Evolutionary conservation across 768 basidiomycete genomes (phyloP).

Genomic region (Kondoa malvinella): DNA sequence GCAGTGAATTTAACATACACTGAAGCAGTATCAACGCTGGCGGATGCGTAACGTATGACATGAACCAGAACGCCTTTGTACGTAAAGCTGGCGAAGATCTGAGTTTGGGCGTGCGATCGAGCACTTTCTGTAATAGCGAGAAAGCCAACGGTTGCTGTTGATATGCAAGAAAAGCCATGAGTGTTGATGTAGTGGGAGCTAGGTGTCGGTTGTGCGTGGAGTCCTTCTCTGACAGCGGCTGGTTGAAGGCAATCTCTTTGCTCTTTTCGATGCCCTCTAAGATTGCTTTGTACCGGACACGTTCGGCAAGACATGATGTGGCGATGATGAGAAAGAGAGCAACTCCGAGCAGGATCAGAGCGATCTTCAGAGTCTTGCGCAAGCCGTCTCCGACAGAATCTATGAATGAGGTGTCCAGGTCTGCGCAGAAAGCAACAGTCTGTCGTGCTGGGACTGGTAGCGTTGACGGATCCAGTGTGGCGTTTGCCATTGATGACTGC

Average conservation of each 20-base stretch:
- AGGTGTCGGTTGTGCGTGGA: not conserved
- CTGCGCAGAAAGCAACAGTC: slow-evolving; percentile 52
- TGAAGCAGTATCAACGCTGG: slow-evolving; percentile 46
- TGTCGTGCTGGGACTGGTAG: slow-evolving; percentile 62
- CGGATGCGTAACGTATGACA: slow-evolving; percentile 76
- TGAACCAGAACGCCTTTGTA: slow-evolving; percentile 62
- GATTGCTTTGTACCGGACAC: not conserved
- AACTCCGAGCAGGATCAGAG: slow-evolving; percentile 52
- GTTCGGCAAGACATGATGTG: slow-evolving; percentile 27
- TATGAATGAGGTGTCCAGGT: slow-evolving; percentile 62
- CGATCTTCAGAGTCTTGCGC: slow-evolving; percentile 58
- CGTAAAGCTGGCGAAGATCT: slow-evolving; percentile 33
- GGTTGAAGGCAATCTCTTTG: not conserved
- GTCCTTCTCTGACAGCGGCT: not conserved
- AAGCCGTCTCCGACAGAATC: slow-evolving; percentile 68
- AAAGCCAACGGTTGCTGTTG: slow-evolving; percentile 49
- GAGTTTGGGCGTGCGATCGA: slow-evolving; percentile 45
- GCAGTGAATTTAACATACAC: not conserved
- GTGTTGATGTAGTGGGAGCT: slow-evolving; percentile 34
- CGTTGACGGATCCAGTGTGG: slow-evolving; percentile 51
- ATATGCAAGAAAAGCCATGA: slow-evolving; percentile 67
- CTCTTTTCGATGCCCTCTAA: not conserved
- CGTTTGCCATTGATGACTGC: slow-evolving; percentile 31
- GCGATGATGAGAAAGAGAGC: slow-evolving; percentile 54
- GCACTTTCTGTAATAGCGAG: slow-evolving; percentile 37